Evolutionary conservation across 257 asterid genomes (phyloP).

Genomic region (Rehmannia glutinosa): DNA sequence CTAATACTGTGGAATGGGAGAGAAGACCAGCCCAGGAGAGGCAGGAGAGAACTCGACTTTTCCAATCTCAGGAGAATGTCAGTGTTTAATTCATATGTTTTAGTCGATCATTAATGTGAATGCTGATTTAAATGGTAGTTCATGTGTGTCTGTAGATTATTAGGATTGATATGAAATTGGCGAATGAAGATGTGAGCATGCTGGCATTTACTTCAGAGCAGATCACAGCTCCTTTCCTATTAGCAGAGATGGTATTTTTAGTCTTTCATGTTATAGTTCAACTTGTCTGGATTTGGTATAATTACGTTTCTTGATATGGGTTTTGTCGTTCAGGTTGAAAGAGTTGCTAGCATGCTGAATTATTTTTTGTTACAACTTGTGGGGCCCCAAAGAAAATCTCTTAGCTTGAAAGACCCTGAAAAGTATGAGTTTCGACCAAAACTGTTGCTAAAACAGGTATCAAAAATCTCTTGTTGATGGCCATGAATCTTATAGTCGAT

Average conservation of each 20-base stretch:
- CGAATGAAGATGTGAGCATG: constrained; percentile 94
- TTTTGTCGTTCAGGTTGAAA: constrained; percentile 66
- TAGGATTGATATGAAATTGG: constrained; percentile 94
- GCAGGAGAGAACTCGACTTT: constrained; percentile 93
- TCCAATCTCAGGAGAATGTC: constrained; percentile 98
- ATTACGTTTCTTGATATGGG: background rate
- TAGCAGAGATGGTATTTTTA: constrained; percentile 84
- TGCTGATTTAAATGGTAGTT: constrained; percentile 14
- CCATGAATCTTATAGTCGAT: too few relatives aligned
- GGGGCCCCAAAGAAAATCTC: constrained; percentile 96
- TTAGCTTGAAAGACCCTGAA: constrained; percentile 91
- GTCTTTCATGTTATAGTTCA: constrained; percentile 11
- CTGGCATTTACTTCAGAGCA: constrained; percentile 93
- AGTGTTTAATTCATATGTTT: constrained; percentile 24
- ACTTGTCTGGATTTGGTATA: background rate
- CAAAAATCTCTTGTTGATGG: background rate
- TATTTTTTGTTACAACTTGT: constrained; percentile 89
- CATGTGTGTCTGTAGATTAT: constrained; percentile 60
- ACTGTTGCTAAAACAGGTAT: constrained; percentile 84
- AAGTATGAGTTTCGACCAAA: constrained; percentile 96
- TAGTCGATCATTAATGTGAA: constrained; percentile 5
- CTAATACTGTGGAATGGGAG: constrained; percentile 92
- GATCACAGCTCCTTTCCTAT: constrained; percentile 84
- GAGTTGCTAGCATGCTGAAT: constrained; percentile 99
- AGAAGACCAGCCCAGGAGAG: constrained; percentile 85